Base-by-base conservation (phyloP, 2,329 filamentous ascomycete species). In the Furcasterigmium furcatum region DNA sequence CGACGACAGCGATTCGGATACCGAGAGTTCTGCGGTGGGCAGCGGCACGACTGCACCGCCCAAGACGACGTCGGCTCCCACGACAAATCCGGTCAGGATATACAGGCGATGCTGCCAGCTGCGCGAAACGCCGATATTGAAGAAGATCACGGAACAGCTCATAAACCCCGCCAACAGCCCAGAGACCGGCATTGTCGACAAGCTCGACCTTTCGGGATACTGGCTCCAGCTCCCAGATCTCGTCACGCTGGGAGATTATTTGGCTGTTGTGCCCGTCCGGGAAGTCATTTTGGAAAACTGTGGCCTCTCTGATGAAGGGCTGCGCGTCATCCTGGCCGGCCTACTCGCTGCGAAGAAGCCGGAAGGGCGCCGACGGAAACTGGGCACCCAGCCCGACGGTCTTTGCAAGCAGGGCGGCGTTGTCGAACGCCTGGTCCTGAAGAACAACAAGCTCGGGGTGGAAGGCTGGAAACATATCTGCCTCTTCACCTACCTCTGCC, bases 41-140 rank as follows among this genome's bases (percentile, higher is more conserved):
- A 48, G 52, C 51, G 39, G 58, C 45, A 12, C 24, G 7, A 27
- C 7, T 27, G 50, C 61, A 7, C 59, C 69, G 2, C 76, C n/a
- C 84, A 88, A 58, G 76, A 79, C 49, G 73, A 55, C 52, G 22
- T 46, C 48, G 3, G 51, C 49, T 9, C 91, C 92, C 0, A 96
- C 92, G 0, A 95, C 87, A 2, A 94, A 96, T 59, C 92, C 94
- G 3, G 82, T 91, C 13, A 80, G 92, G 47, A 95, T 99, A 58
- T 99, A 99, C 65, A 81, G 92, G 53, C 79, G 94, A 59, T 97
- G 94, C 63, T 97, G 94, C 61, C 92, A 97, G 61, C 72, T 99
- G 24, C 82, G 94, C 47, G 94, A 97, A 67, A 95, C 91, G 0
- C 89, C 91, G 0, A 91, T 96, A 43, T 72, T 97, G 18, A 95